Percentiles rank a stretch among this genome's conserved stretches.
phyloP scores from a whole-genome alignment of 1,139 yeast species.

The Saccharomyces uvarum region DNA sequence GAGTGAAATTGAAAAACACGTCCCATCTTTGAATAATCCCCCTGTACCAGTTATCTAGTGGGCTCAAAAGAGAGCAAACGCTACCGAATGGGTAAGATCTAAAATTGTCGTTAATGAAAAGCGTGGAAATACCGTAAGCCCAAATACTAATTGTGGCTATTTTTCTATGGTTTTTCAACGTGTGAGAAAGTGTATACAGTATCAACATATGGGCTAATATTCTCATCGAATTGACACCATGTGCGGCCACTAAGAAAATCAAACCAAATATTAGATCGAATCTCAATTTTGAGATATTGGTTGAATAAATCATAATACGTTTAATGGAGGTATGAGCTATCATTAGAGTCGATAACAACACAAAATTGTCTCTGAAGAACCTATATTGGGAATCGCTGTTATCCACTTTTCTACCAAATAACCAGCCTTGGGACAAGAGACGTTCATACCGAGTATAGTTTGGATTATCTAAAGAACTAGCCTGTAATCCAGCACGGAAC shows the following conservation, averaged over 20 bases:
- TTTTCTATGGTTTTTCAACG: constrained; percentile 25
- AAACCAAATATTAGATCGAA: constrained; percentile 73
- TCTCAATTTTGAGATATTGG: constrained; percentile 35
- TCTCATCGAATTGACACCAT: constrained; percentile 66
- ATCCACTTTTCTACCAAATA: constrained; percentile 73
- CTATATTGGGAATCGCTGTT: constrained; percentile 85
- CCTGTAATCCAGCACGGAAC: constrained; percentile 74
- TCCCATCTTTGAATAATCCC: constrained; percentile 92
- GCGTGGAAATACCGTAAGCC: constrained; percentile 66
- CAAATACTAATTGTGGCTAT: constrained; percentile 43
- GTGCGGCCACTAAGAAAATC: constrained; percentile 59
- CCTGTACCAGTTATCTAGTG: constrained; percentile 50
- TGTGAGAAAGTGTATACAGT: constrained; percentile 48
- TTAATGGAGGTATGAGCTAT: constrained; percentile 48
- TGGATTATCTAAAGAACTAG: constrained; percentile 66
- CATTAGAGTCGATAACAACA: constrained; percentile 49
- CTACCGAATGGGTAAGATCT: constrained; percentile 47
- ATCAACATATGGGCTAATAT: constrained; percentile 50
- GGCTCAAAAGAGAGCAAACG: constrained; percentile 33
- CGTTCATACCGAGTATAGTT: constrained; percentile 60
- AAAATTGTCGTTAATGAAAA: constrained; percentile 68
- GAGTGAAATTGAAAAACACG: constrained; percentile 83
- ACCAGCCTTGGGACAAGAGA: constrained; percentile 63
- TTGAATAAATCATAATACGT: constrained; percentile 24
- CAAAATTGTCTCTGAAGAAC: constrained; percentile 76